phyloP scores from a whole-genome alignment of 768 basidiomycete species.

The Peribolospora baueri region DNA sequence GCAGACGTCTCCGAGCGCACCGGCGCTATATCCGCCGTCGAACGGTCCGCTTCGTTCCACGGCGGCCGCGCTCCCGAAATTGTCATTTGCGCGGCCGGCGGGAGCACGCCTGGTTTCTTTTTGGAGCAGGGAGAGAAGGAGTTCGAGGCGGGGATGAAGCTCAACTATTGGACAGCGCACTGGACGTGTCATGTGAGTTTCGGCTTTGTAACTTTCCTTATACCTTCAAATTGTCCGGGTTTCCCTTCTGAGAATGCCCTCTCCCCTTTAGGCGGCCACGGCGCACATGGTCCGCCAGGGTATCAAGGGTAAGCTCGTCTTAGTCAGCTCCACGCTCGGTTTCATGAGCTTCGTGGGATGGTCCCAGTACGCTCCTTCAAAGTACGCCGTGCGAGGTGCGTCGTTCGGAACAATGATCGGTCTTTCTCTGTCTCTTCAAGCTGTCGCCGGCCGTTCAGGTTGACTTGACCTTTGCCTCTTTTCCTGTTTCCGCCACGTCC shows the following conservation, averaged over 20 bases:
- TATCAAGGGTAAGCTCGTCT: conserved; percentile 41
- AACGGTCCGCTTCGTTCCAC: conserved; percentile 32
- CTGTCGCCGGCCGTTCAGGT: neutral
- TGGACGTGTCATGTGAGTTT: conserved; percentile 31
- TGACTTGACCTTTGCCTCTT: neutral
- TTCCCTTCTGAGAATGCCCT: neutral
- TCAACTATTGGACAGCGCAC: conserved; percentile 33
- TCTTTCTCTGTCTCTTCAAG: neutral
- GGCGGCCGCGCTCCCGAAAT: conserved; percentile 44
- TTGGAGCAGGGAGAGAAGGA: conserved; percentile 41
- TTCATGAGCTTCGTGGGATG: conserved; percentile 57
- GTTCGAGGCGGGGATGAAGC: conserved; percentile 33
- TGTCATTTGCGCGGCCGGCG: conserved; percentile 57
- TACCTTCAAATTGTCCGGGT: neutral
- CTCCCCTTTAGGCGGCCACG: conserved; percentile 31
- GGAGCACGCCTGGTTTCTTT: conserved; percentile 38
- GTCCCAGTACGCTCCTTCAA: conserved; percentile 54
- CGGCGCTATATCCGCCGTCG: conserved; percentile 36
- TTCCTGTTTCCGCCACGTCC: neutral
- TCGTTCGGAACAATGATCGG: neutral
- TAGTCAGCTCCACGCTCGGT: conserved; percentile 50
- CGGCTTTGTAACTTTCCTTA: neutral
- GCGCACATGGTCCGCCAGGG: conserved; percentile 38
- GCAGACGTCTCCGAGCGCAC: conserved; percentile 34
- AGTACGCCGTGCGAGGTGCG: conserved; percentile 61